Conservation (phyloP, 2,329 filamentous ascomycete genomes). For the Exophiala sp. region DNA sequence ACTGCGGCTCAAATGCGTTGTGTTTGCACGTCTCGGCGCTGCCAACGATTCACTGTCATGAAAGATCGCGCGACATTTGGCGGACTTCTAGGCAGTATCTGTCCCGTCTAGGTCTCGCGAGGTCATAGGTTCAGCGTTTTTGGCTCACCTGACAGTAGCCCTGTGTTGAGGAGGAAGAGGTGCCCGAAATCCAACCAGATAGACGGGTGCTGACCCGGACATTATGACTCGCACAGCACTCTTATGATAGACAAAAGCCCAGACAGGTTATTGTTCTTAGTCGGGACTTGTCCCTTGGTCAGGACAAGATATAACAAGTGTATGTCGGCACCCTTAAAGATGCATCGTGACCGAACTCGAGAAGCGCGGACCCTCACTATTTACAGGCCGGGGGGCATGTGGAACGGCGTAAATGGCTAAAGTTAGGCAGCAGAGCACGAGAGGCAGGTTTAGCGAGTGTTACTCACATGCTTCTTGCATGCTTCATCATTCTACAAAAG, state of each 20-base stretch:
- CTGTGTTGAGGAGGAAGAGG: constrained; percentile 5
- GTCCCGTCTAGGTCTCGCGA: background rate
- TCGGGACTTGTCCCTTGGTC: background rate
- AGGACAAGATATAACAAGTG: background rate
- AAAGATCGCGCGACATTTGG: constrained; percentile 11
- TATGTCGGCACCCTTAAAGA: constrained; percentile 1
- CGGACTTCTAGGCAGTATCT: background rate
- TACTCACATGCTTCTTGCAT: constrained; percentile 11
- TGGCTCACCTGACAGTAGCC: constrained; percentile 18
- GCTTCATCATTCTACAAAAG: too few species aligned
- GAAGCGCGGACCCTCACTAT: background rate
- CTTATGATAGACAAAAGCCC: too few species aligned
- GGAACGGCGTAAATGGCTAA: background rate
- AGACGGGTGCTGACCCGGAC: constrained; percentile 4
- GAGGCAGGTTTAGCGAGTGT: constrained; percentile 13
- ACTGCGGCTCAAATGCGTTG: background rate
- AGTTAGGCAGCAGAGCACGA: background rate
- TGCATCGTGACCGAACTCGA: constrained; percentile 2
- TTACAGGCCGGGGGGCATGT: background rate
- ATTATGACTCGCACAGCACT: constrained; percentile 9
- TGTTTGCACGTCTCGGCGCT: background rate
- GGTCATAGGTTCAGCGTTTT: constrained; percentile 16
- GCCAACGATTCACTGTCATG: constrained; percentile 4
- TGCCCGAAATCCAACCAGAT: constrained; percentile 11
- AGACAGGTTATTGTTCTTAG: too few species aligned